These are phyloP conservation scores for Hypsizygus ulmarius DNA, from an alignment of 1,284 basidiomycete genomes.

Conservation along the genomic window DNA sequence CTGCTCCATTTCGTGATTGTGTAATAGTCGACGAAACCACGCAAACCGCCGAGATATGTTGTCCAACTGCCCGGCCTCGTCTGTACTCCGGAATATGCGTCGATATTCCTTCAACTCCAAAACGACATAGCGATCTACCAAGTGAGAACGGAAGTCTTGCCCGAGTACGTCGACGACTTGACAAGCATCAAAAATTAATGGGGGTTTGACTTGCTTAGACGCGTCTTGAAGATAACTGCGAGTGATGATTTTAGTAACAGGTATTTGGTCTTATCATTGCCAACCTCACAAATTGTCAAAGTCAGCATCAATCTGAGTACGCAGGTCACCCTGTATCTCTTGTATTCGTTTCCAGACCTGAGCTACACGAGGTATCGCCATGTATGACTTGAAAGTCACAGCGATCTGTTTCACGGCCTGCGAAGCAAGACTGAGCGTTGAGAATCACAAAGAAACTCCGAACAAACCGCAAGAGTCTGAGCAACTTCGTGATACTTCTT, in stretches of 20 bases:
- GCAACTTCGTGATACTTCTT: slow-evolving; percentile 83
- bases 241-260: not conserved
- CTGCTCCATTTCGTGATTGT: slow-evolving; percentile 86
- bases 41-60: slow-evolving; percentile 92
- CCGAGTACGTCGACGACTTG: slow-evolving; percentile 85
- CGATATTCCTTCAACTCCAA: slow-evolving; percentile 95
- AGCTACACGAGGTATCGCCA: slow-evolving; percentile 71
- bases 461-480: slow-evolving; percentile 69
- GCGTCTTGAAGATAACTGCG: slow-evolving; percentile 78
- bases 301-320: slow-evolving; percentile 79
- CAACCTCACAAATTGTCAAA: slow-evolving; percentile 84
- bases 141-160: slow-evolving; percentile 71
- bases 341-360: slow-evolving; percentile 78
- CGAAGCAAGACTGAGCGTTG: slow-evolving; percentile 7
- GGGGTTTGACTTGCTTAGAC: slow-evolving; percentile 61
- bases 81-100: slow-evolving; percentile 88
- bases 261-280: not conserved
- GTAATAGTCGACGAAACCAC: slow-evolving; percentile 93
- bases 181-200: slow-evolving; percentile 75
- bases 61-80: slow-evolving; percentile 95
- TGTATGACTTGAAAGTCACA: slow-evolving; percentile 73
- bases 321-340: slow-evolving; percentile 73
- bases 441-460: slow-evolving; percentile 12
- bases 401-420: slow-evolving; percentile 89
- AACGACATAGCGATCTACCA: slow-evolving; percentile 88